Percentiles rank a stretch among this genome's conserved stretches.
These are phyloP conservation scores for Bryoerythrophyllum caledonicum DNA, from an alignment of 225 moss, liverwort and hornwort genomes.

Conservation along the genomic window DNA sequence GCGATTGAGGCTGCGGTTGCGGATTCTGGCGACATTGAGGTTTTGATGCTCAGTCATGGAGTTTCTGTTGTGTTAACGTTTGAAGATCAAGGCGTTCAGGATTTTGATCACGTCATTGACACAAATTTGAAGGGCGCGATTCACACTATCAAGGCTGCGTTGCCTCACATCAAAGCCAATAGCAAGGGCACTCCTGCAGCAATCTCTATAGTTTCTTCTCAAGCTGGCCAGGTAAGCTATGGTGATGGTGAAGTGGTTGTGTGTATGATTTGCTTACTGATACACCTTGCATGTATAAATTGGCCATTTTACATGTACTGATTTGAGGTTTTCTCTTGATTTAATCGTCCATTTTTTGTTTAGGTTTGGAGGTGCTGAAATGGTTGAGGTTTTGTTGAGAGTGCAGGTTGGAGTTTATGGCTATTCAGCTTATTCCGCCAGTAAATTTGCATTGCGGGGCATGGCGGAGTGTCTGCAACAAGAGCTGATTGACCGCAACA, in stretches of 20 bases:
- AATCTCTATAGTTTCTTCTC: slow-evolving; percentile 71
- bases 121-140: slow-evolving; percentile 84
- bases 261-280: background rate
- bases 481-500: slow-evolving; percentile 70
- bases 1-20: slow-evolving; percentile 61
- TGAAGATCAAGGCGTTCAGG: slow-evolving; percentile 57
- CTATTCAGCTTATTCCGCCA: slow-evolving; percentile 64
- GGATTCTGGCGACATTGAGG: slow-evolving; percentile 66
- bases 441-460: slow-evolving; percentile 74
- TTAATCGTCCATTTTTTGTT: too few species aligned
- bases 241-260: background rate
- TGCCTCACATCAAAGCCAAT: slow-evolving; percentile 57
- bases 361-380: too few species aligned
- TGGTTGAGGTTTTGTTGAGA: background rate
- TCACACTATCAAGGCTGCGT: slow-evolving; percentile 71
- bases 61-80: slow-evolving; percentile 55
- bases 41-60: slow-evolving; percentile 77
- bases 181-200: slow-evolving; percentile 56
- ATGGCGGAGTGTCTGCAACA: slow-evolving; percentile 83
- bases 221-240: slow-evolving; percentile 73
- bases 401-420: slow-evolving; percentile 87
- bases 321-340: too few species aligned
- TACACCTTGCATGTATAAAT: too few species aligned
- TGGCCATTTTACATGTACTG: too few species aligned
- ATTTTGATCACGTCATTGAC: slow-evolving; percentile 66